phyloP scores from a whole-genome alignment of 2,329 filamentous ascomycete species.

The Diaporthe sp. region DNA sequence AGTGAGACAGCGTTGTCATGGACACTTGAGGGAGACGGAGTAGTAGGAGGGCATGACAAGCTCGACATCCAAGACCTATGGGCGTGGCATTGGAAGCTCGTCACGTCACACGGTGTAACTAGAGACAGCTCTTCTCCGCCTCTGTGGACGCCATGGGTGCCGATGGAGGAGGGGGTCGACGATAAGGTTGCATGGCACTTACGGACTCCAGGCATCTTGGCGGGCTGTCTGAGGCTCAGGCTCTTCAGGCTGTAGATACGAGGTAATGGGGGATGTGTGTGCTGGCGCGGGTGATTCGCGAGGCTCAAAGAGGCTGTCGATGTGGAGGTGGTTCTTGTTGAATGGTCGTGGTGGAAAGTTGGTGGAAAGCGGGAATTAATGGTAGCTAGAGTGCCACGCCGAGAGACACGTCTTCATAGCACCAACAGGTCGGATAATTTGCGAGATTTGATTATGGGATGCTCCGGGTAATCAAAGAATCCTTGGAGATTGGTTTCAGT shows the following conservation, averaged over 20 bases:
- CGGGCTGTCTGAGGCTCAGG: conserved; percentile 40
- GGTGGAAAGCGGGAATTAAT: conserved; percentile 16
- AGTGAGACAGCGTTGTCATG: conserved; percentile 28
- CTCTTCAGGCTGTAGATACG: not conserved
- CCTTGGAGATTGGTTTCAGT: conserved; percentile 28
- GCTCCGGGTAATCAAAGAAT: conserved; percentile 38
- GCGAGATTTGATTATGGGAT: conserved; percentile 39
- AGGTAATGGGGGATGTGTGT: not conserved
- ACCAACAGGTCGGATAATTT: conserved; percentile 40
- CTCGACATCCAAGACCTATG: not conserved
- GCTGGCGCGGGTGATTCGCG: conserved; percentile 9
- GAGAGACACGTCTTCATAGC: conserved; percentile 38
- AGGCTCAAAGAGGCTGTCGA: conserved; percentile 17
- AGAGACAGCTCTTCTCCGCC: conserved; percentile 28
- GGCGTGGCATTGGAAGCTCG: conserved; percentile 23
- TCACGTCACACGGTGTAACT: conserved; percentile 25
- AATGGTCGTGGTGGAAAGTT: conserved; percentile 5
- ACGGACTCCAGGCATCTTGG: conserved; percentile 68
- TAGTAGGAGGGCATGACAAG: conserved; percentile 12
- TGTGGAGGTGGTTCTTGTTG: conserved; percentile 20
- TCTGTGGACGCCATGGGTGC: conserved; percentile 19
- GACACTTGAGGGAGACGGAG: not conserved
- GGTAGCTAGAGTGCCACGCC: conserved; percentile 26
- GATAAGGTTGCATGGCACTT: conserved; percentile 50
- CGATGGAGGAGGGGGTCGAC: conserved; percentile 9